Base-by-base conservation (phyloP, 768 basidiomycete species). In the Psilocybe azurescens region DNA sequence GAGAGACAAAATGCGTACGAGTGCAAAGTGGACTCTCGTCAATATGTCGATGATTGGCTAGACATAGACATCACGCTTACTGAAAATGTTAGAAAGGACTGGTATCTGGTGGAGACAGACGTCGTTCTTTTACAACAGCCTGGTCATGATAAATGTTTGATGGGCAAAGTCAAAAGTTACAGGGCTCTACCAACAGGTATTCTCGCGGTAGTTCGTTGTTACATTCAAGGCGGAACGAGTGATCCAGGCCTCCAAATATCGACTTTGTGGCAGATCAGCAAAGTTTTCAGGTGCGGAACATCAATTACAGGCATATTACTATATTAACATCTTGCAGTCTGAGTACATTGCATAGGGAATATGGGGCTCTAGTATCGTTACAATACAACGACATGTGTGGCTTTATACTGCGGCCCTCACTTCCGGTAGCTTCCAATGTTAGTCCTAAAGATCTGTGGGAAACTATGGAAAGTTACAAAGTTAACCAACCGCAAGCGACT, bases 401-500 rank as follows among this genome's bases (percentile, higher is more conserved):
- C n/a, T 81, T 81, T 28, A 87, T 98, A 53, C 75, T 98, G 60
- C 78, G 81, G 38, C 91, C 95, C 4, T 78, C 78, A n/a, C 80
- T 93, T 8, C 79, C 85, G 29, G 74, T 71, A 47, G 74, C 78
- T 7, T 73, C 83, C 1, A 71, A 67, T n/a, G 62, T 87, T 36
- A 81, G 88, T 7, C 61, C 67, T 5, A 73, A 69, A n/a, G 86
- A 88, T 28, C 72, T 97, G 6, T 73, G 83, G 55, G 79, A 83
- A 58, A 82, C 89, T 8, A 95, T 95, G 90, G 70, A 79, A 7
- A 78, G 77, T 2, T 90, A 90, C 71, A 79, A 82, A 44, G 86
- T 98, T 54, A 99, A 99, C 71, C 90, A 96, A 72, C 97, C 97
- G 1, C 97, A 99, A 74, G 96, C 97, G 7, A 83, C 78, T 36